phyloP scores from a whole-genome alignment of 148 eudicot genomes.

The Pouteria glomerata region DNA sequence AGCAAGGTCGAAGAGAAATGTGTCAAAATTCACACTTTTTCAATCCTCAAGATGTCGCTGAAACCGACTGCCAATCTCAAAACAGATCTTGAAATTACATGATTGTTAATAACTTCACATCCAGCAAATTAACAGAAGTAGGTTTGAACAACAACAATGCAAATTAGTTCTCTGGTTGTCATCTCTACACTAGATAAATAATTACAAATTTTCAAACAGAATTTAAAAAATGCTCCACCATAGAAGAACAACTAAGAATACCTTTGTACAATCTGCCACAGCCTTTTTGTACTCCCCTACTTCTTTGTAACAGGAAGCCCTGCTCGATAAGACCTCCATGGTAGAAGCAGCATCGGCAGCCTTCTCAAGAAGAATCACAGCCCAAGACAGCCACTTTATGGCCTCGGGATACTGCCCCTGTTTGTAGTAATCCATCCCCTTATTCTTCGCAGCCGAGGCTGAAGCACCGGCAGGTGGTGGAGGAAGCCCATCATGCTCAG shows the following conservation, averaged over 20 bases:
- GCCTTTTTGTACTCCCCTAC: slow-evolving; percentile 95
- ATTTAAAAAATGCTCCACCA: neutral
- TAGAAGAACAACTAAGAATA: slow-evolving; percentile 20
- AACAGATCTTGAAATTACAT: neutral
- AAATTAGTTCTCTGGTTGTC: neutral
- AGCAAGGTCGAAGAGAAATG: neutral
- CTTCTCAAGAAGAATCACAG: slow-evolving; percentile 69
- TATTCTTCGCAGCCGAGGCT: slow-evolving; percentile 56
- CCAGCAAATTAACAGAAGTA: neutral
- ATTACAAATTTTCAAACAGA: neutral
- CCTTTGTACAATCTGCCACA: slow-evolving; percentile 93
- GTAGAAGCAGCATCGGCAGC: slow-evolving; percentile 46
- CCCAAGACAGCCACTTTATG: slow-evolving; percentile 96
- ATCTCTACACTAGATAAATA: neutral
- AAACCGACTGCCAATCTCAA: neutral
- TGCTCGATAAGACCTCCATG: slow-evolving; percentile 58
- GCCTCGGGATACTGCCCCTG: slow-evolving; percentile 90
- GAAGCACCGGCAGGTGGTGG: slow-evolving; percentile 79
- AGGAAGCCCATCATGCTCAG: slow-evolving; percentile 94
- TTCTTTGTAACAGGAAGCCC: slow-evolving; percentile 93
- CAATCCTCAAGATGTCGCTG: neutral
- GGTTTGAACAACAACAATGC: neutral
- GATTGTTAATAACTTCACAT: neutral
- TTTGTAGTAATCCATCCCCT: slow-evolving; percentile 80
- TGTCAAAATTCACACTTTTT: neutral